phyloP scores from a whole-genome alignment of 2,329 filamentous ascomycete species.

The Tolypocladium paradoxum region DNA sequence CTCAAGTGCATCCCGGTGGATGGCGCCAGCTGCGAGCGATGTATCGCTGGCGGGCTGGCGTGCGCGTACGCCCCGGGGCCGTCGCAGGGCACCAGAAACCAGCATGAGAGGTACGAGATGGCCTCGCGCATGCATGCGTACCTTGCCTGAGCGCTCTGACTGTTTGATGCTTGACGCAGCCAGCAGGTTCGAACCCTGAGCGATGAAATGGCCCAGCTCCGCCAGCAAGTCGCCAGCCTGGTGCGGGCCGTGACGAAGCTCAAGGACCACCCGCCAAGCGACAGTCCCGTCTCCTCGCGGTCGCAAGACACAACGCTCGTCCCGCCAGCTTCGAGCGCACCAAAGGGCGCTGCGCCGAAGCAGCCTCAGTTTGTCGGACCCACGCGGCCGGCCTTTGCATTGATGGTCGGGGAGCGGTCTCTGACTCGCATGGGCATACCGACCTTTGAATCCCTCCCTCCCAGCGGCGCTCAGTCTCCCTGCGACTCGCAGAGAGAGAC shows the following conservation, averaged over 20 bases:
- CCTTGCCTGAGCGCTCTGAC: background rate
- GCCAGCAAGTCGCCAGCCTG: slow-evolving; percentile 18
- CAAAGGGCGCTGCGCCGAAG: slow-evolving; percentile 13
- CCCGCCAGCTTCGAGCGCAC: slow-evolving; percentile 8
- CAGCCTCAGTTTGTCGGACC: slow-evolving; percentile 26
- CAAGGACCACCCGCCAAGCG: slow-evolving; percentile 9
- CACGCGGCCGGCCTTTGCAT: slow-evolving; percentile 22
- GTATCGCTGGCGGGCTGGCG: slow-evolving; percentile 12
- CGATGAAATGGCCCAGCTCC: slow-evolving; percentile 17
- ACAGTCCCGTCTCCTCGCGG: slow-evolving; percentile 5
- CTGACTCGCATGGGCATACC: slow-evolving; percentile 25
- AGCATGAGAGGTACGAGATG: slow-evolving; percentile 10
- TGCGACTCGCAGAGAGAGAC: slow-evolving; percentile 3
- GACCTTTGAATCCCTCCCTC: slow-evolving; percentile 12
- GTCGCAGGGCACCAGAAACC: slow-evolving; percentile 10
- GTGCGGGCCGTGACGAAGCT: slow-evolving; percentile 16
- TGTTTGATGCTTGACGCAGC: background rate
- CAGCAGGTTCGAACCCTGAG: slow-evolving; percentile 11
- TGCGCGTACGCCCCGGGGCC: slow-evolving; percentile 15
- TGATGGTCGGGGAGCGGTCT: slow-evolving; percentile 23
- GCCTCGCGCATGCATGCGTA: background rate
- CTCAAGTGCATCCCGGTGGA: slow-evolving; percentile 25
- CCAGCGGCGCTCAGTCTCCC: slow-evolving; percentile 13
- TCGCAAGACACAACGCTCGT: slow-evolving; percentile 4
- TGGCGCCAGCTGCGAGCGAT: slow-evolving; percentile 18